These are phyloP conservation scores for Backusella luteola DNA, from an alignment of 192 early-diverging fungal species.

Conservation along the genomic window DNA sequence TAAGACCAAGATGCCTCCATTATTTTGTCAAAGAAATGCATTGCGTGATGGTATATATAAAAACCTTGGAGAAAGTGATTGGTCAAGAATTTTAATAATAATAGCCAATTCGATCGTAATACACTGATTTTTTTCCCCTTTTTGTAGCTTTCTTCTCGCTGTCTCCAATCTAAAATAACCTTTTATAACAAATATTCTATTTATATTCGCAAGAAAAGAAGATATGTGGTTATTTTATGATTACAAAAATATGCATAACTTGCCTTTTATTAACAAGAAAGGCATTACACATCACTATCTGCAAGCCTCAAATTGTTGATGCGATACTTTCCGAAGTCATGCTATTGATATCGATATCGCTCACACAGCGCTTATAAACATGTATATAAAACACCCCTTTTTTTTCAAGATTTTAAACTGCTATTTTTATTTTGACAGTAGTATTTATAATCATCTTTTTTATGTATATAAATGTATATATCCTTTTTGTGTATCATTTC, in stretches of 20 bases:
- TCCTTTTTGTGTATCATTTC: not conserved
- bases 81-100: conserved; percentile 76
- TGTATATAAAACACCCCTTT: not conserved
- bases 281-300: not conserved
- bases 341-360: not conserved
- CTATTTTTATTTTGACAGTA: not conserved
- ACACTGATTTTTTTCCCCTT: not conserved
- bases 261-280: not conserved
- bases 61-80: conserved; percentile 90
- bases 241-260: conserved; percentile 1
- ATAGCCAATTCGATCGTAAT: conserved; percentile 36
- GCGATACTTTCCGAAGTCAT: not conserved
- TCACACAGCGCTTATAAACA: not conserved
- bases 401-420: not conserved
- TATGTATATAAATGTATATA: not conserved
- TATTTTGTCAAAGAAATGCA: not conserved
- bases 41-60: conserved; percentile 88
- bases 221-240: not conserved
- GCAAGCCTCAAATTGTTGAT: not conserved
- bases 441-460: not conserved
- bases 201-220: not conserved
- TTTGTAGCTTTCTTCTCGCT: not conserved
- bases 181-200: not conserved
- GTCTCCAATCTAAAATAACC: not conserved
- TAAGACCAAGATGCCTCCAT: too few relatives aligned